Percentiles rank a stretch among this genome's conserved stretches.
Evolutionary conservation across 2,329 filamentous ascomycete species (phyloP).

Genomic region (Colletotrichum sp.): DNA sequence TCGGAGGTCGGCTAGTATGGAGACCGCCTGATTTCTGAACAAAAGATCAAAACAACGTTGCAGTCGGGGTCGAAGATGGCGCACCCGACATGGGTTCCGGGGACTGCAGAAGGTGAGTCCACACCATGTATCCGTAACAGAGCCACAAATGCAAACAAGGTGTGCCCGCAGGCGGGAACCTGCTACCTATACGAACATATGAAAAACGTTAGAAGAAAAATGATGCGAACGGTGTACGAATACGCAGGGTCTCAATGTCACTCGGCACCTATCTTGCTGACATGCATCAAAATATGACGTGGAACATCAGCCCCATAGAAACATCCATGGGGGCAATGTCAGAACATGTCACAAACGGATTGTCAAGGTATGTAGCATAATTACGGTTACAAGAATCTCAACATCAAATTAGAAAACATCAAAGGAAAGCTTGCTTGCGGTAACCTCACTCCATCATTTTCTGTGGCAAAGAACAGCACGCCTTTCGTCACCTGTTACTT

Average conservation of each 20-base stretch:
- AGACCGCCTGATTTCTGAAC: not conserved
- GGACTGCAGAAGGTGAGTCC: not conserved
- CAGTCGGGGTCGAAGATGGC: not conserved
- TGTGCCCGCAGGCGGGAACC: not conserved
- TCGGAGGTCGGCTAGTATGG: not conserved
- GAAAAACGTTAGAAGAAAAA: not conserved
- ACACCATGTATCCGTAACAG: not conserved
- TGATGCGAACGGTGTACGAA: too few species aligned
- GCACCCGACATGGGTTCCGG: not conserved
- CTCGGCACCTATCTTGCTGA: not conserved
- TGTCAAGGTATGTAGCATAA: not conserved
- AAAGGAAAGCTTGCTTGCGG: not conserved
- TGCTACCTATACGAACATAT: not conserved
- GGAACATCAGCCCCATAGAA: not conserved
- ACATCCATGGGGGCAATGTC: not conserved
- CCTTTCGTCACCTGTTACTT: not conserved
- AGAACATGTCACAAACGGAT: not conserved
- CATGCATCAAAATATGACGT: not conserved
- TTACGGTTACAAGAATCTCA: not conserved
- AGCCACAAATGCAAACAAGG: not conserved
- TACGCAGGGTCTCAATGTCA: not conserved
- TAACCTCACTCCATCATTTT: not conserved
- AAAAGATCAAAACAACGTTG: not conserved
- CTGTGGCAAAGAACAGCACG: not conserved
- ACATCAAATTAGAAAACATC: not conserved